phyloP scores from a whole-genome alignment of 2,329 filamentous ascomycete species.

The Fusarium poae region DNA sequence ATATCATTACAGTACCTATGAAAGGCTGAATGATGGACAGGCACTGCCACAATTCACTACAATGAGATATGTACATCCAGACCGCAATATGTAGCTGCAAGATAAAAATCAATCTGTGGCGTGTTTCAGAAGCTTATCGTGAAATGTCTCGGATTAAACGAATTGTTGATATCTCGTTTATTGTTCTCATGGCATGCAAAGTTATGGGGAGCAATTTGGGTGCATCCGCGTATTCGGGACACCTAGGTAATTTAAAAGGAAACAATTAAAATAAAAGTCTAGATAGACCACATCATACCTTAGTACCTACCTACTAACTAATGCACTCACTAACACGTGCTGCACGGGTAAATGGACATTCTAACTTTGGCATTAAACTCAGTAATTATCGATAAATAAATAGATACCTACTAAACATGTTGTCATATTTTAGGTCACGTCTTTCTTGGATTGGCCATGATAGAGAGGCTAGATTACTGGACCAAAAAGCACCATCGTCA shows the following conservation, averaged over 20 bases:
- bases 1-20: background rate
- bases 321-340: background rate
- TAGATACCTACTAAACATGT: background rate
- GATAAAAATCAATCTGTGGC: background rate
- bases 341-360: background rate
- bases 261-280: background rate
- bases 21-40: constrained; percentile 29
- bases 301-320: too few relatives aligned
- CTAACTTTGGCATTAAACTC: background rate
- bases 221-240: constrained; percentile 26
- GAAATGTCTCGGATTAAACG: background rate
- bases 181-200: constrained; percentile 8
- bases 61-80: constrained; percentile 14
- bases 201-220: background rate
- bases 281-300: too few relatives aligned
- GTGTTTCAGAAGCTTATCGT: constrained; percentile 2
- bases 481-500: constrained; percentile 20
- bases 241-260: background rate
- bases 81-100: constrained; percentile 11
- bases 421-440: constrained; percentile 8
- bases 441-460: constrained; percentile 1
- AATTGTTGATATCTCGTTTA: constrained; percentile 9
- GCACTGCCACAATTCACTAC: constrained; percentile 5
- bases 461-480: background rate
- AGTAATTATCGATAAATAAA: background rate